Evolutionary conservation across 495 filamentous ascomycete genomes (phyloP).

Genomic region (Xylaria acuta): DNA sequence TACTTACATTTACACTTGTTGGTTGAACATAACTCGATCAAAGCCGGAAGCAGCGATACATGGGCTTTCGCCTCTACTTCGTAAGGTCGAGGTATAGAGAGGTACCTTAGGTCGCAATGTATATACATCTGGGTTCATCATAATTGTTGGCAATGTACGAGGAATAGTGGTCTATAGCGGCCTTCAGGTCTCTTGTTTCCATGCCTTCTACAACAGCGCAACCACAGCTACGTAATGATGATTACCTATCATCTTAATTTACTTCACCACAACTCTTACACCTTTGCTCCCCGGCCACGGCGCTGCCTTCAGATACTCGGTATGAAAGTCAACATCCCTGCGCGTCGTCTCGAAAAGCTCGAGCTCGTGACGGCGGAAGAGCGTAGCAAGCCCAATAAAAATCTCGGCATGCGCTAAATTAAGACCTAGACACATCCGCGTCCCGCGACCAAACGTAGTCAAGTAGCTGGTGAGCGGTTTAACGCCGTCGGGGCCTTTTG

Average conservation of each 20-base stretch:
- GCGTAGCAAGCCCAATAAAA: constrained; percentile 48
- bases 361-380: constrained; percentile 52
- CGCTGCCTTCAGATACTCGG: not conserved
- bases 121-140: not conserved
- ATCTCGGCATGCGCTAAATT: constrained; percentile 57
- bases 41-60: not conserved
- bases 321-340: constrained; percentile 40
- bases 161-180: not conserved
- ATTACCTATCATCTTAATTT: not conserved
- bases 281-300: constrained; percentile 44
- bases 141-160: not conserved
- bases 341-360: constrained; percentile 43
- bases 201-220: not conserved
- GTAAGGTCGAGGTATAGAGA: not conserved
- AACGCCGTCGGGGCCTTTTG: constrained; percentile 33
- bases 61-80: not conserved
- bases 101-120: no score
- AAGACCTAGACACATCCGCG: constrained; percentile 54
- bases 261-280: constrained; percentile 37
- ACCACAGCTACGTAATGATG: not conserved
- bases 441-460: constrained; percentile 53
- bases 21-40: not conserved
- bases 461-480: constrained; percentile 46
- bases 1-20: not conserved
- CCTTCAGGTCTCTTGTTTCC: no score